Base-by-base conservation (phyloP, 2,329 filamentous ascomycete genomes). In the Penicillium capsulatum region DNA sequence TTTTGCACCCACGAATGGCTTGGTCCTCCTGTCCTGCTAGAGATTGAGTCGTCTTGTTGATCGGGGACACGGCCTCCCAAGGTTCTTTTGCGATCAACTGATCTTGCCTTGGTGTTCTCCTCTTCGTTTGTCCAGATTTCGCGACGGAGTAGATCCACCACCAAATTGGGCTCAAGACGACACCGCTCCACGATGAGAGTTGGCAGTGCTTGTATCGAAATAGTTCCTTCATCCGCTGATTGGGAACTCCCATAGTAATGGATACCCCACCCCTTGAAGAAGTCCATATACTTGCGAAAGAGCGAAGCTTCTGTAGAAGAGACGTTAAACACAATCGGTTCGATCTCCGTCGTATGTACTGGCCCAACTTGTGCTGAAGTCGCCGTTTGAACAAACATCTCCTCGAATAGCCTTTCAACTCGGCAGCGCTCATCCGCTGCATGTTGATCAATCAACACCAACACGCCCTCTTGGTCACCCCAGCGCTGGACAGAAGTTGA, bases 401-500 rank as follows among this genome's bases (percentile, higher is more conserved):
- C 72, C 16, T 58, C 46, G 59, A 94, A 80, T 1, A 98, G 71
- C 0, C 64, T 60, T 59, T 98, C 92, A 1, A 97, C 76, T 1
- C 82, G 81, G 47, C 85, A 81, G 31, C 92, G 77, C 67, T 98
- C 92, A 59, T 96, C 91, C 3, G 90, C 92, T 1, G 92, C 92
- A 59, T 98, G 92, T 57, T 98, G 92, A 57, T 98, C 92, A 4
- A 96, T 75, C 27, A 96, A 71, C 0, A 94, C 74, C 3, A 97
- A 67, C 1, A 80, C 51, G 2, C 44, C 28, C 11, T 27, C 42
- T 17, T 31, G 36, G 6, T 30, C 24, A 30, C 8, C 13, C 24
- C 8, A 6, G 10, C 5, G 9, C 16, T 33, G 19, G 11, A 31
- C n/a, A 11, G 38, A 4, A 4, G 35, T 43, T 3, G 57, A 36